Percentiles rank a stretch among this genome's conserved stretches.
These are phyloP conservation scores for Crataegus laevigata DNA, from an alignment of 306 rosid genomes.

Conservation along the genomic window DNA sequence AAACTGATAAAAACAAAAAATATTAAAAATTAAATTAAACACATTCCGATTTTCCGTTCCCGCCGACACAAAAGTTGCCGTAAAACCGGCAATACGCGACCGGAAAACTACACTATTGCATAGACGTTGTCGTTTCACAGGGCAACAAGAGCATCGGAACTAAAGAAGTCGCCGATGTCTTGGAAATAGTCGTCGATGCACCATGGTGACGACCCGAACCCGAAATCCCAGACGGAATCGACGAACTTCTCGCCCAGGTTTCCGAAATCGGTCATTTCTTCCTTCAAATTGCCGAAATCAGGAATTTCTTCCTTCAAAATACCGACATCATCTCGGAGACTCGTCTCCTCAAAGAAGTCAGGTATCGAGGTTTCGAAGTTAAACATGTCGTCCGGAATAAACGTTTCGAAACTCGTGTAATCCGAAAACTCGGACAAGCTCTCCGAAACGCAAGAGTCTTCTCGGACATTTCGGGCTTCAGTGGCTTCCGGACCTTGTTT, in stretches of 20 bases:
- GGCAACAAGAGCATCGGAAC: slow-evolving; percentile 54
- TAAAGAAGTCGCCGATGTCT: slow-evolving; percentile 78
- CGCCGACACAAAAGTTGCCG: slow-evolving; percentile 51
- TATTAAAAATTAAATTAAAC: not conserved
- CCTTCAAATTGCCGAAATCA: slow-evolving; percentile 6
- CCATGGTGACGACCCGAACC: slow-evolving; percentile 31
- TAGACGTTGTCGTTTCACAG: slow-evolving; percentile 19
- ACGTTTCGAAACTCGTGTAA: slow-evolving; percentile 27
- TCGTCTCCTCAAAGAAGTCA: slow-evolving; percentile 24
- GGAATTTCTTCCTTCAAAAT: slow-evolving; percentile 9
- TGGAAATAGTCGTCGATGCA: slow-evolving; percentile 52
- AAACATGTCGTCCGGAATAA: slow-evolving; percentile 40
- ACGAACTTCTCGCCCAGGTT: slow-evolving; percentile 19
- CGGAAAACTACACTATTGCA: not conserved
- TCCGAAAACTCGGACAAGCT: slow-evolving; percentile 33
- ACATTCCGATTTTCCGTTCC: slow-evolving; percentile 18
- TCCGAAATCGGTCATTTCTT: slow-evolving; percentile 10
- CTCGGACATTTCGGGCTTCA: slow-evolving; percentile 23
- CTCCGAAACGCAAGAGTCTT: slow-evolving; percentile 36
- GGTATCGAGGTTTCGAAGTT: slow-evolving; percentile 40
- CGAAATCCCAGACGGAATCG: slow-evolving; percentile 29
- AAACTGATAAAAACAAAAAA: not conserved
- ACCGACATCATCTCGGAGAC: slow-evolving; percentile 4
- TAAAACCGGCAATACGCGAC: slow-evolving; percentile 9
- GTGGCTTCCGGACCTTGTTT: not conserved